Conservation (phyloP, 192 early-diverging fungal species). For the Rhizophlyctis rosea region DNA sequence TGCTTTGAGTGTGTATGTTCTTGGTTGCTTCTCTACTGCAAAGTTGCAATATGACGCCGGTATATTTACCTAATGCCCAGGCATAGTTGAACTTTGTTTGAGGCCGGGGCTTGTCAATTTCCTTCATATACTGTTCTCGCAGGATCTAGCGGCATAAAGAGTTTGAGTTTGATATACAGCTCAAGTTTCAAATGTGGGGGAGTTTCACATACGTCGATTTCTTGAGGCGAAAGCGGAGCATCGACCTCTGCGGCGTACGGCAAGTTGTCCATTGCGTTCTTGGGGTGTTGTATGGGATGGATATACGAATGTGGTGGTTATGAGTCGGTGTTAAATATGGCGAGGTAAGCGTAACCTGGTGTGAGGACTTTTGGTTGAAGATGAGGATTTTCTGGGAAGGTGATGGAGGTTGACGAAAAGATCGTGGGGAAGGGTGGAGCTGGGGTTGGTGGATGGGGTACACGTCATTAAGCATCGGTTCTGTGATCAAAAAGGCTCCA, state of each 20-base stretch:
- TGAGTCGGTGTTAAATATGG: too few relatives aligned
- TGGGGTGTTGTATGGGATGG: neutral
- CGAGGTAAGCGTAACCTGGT: too few relatives aligned
- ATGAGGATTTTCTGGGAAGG: too few relatives aligned
- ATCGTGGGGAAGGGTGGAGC: too few relatives aligned
- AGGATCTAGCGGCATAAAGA: slow-evolving; percentile 9
- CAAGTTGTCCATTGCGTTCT: slow-evolving; percentile 19
- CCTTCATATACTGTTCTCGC: slow-evolving; percentile 44
- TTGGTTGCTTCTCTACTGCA: neutral
- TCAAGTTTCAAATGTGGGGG: too few relatives aligned
- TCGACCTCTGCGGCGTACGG: slow-evolving; percentile 31
- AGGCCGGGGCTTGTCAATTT: slow-evolving; percentile 59
- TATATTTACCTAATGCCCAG: slow-evolving; percentile 77
- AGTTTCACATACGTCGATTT: slow-evolving; percentile 14
- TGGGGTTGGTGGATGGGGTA: too few relatives aligned
- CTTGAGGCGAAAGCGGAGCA: slow-evolving; percentile 19
- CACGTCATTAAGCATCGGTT: too few relatives aligned
- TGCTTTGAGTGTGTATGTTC: neutral
- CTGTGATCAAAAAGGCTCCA: too few relatives aligned
- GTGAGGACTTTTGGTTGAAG: too few relatives aligned
- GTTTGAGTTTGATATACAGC: neutral
- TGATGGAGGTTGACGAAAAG: too few relatives aligned
- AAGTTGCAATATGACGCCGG: neutral
- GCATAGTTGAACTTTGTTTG: slow-evolving; percentile 98
- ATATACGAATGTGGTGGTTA: too few relatives aligned